Evolutionary conservation across 306 rosid species (phyloP).

Genomic region (Pyrus betulifolia): DNA sequence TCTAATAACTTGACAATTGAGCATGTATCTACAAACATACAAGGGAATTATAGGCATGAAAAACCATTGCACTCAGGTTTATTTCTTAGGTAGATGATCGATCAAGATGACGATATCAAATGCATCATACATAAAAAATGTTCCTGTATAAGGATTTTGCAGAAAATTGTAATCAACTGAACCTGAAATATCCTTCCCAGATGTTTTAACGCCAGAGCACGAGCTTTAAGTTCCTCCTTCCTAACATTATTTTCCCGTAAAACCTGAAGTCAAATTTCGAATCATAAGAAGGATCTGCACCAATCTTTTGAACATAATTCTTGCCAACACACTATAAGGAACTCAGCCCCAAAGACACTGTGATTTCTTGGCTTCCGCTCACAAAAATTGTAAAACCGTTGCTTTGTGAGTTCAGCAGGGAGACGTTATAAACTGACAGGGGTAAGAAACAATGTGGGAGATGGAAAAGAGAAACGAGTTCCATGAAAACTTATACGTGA

Average conservation of each 20-base stretch:
- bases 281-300: slow-evolving; percentile 1
- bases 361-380: neutral
- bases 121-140: neutral
- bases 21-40: neutral
- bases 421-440: neutral
- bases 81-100: neutral
- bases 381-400: neutral
- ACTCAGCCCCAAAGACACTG: neutral
- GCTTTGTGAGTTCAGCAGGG: neutral
- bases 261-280: slow-evolving; percentile 45
- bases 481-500: neutral
- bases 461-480: neutral
- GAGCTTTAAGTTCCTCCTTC: slow-evolving; percentile 82
- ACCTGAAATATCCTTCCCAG: slow-evolving; percentile 89
- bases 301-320: too few relatives aligned
- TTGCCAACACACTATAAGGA: neutral
- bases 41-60: neutral
- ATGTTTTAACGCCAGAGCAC: slow-evolving; percentile 68
- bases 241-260: slow-evolving; percentile 51
- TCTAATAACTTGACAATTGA: neutral
- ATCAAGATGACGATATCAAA: neutral
- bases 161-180: neutral
- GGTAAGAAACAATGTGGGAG: neutral
- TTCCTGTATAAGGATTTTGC: neutral
- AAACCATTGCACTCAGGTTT: neutral